A percentile compares a stretch with the other conserved stretches of the same genome.
Evolutionary conservation across 805 yeast genomes (phyloP).

Genomic region (Helenozyma baotianmanensis): DNA sequence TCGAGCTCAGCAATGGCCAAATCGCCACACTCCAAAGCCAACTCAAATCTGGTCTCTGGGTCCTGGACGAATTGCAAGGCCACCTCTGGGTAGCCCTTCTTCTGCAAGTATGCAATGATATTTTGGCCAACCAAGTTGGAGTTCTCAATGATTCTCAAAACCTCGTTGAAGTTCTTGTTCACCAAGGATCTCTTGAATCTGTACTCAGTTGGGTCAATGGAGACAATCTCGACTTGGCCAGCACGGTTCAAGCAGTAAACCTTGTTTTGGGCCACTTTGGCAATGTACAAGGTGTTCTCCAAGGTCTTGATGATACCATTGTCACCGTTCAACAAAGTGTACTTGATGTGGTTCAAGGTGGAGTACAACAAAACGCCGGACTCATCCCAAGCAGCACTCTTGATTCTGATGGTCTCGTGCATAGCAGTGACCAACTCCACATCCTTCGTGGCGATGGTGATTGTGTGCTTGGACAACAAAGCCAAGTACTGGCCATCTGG

Average conservation of each 20-base stretch:
- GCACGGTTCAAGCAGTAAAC: constrained; percentile 80
- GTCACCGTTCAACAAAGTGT: constrained; percentile 90
- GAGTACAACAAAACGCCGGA: constrained; percentile 87
- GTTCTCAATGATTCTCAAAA: constrained; percentile 76
- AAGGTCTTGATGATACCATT: constrained; percentile 90
- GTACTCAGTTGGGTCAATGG: constrained; percentile 94
- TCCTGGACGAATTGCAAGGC: constrained; percentile 97
- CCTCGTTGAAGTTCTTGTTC: constrained; percentile 87
- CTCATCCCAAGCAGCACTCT: constrained; percentile 97
- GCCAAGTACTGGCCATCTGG: constrained; percentile 84
- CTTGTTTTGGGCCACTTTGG: constrained; percentile 61
- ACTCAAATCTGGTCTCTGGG: constrained; percentile 91
- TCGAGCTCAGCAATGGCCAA: constrained; percentile 81
- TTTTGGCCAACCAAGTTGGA: constrained; percentile 96
- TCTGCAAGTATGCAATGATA: constrained; percentile 89
- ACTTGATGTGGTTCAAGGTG: constrained; percentile 93
- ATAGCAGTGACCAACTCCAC: constrained; percentile 74
- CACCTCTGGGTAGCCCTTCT: constrained; percentile 94
- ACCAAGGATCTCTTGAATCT: constrained; percentile 91
- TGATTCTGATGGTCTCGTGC: constrained; percentile 95
- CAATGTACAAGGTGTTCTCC: constrained; percentile 80
- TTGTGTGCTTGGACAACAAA: constrained; percentile 83
- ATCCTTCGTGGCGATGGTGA: constrained; percentile 78
- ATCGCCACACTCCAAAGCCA: constrained; percentile 92
- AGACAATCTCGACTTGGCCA: constrained; percentile 74